Evolutionary conservation across 805 yeast species (phyloP), one percentile per base, ranked within the genome.

Genomic region (Tetrapisispora namnaoensis): DNA sequence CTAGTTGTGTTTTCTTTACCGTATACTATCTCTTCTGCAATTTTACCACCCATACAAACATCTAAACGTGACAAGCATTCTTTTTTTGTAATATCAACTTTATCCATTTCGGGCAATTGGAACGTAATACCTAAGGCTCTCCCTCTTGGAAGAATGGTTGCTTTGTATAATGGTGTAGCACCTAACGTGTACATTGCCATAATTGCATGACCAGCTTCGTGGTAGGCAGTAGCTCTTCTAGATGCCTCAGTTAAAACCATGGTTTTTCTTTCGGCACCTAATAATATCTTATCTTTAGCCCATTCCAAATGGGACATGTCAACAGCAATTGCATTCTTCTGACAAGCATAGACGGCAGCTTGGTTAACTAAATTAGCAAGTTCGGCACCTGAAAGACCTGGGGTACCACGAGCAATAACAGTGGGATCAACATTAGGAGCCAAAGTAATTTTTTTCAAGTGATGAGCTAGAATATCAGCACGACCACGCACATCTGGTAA

Each of bases 181-280:
- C 95, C 96, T 16, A 83, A 82, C 5, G 96, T 87, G 67, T 77
- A 93, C 80, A 93, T 77, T 11, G 99, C 98, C 86, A 91, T 89
- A 50, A 93, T 87, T 4, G 99, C 99, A 70, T 93, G 99, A 4
- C 99, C 99, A 18, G 99, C 99, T 71, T 93, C 99, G 70, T 93
- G 99, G 67, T 82, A 93, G 1, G 99, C 99, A 17, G 99, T 93
- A 55, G 91, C 89, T 58, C 78, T 80, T 67, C 97, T 79, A 0
- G 95, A 79, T 52, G 91, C 96, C 66, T 93, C 97, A 28, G 99
- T 90, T 73, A 93, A 78, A 37, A 93, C 97, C 98, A 91, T 91
- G 24, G 96, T 86, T 70, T 86, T 87, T 67, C 95, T 85, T 58
- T 95, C 99, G 36, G 98, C 98, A 47, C 99, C 99, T 86, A 93